Base-by-base conservation (phyloP, 1,284 basidiomycete species). In the Dichomitus squalens region DNA sequence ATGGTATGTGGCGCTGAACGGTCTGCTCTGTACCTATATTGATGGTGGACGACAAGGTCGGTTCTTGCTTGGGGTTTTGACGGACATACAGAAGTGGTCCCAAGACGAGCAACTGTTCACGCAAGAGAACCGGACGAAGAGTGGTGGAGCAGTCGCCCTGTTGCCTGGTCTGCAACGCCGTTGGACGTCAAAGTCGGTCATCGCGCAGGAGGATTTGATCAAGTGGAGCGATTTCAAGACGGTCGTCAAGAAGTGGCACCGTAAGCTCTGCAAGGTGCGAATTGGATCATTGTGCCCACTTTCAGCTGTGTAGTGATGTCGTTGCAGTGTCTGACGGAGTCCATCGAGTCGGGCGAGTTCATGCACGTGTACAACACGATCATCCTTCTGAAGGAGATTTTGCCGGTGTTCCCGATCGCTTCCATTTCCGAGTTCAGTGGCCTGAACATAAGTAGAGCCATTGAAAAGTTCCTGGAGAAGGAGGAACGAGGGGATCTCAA, bases 301-400 rank as follows among this genome's bases (percentile, higher is more conserved):
- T 3, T 6, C 14, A 8, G 33, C 23, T 51, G 8, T 18, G 18
- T 52, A 12, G 23, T 52, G 27, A 60, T 33, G 4, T 34, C 40
- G 31, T 14, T 56, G 21, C 44, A 90, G 87, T 81, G 79, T 61
- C 81, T 90, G 61, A 75, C 77, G 25, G 85, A 83, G 43, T 87
- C 84, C 65, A 83, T 90, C 49, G 79, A 85, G 70, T 84, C 84
- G 1, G 87, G 88, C 64, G 94, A 95, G 68, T 97, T 95, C 72
- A 95, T 96, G 90, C 93, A 94, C 68, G 90, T 96, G 55, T 95
- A 95, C 73, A 98, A 98, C 69, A 85, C 92, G 11, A 90, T 97
- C 69, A 84, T 95, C 44, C 87, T 97, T 23, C 79, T 96, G 57
- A 93, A 95, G 66, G 92, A 96, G 70, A 85, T 98, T 33, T 81